Base-by-base conservation (phyloP, 2,329 filamentous ascomycete genomes). In the Hypoxylon sp. region DNA sequence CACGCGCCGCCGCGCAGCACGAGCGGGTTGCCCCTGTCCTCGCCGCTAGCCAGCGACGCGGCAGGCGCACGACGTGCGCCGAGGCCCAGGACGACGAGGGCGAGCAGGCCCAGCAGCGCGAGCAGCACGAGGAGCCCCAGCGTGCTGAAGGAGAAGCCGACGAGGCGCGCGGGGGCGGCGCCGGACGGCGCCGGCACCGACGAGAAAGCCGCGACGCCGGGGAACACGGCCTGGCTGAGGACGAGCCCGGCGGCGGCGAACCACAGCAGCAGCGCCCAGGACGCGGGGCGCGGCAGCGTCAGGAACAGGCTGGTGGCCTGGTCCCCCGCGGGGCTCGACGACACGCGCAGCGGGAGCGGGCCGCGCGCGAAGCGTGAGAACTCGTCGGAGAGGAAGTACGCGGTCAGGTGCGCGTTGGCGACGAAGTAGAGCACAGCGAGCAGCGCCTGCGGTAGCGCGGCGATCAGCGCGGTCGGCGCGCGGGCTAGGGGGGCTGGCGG, bases 371-470 rank as follows among this genome's bases (percentile, higher is more conserved):
- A 82, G 48, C 75, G 75, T 2, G 78, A 74, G 41, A 80, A 72
- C 67, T 84, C 82, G 69, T 81, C 77, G 1, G 79, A 81, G 33
- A 83, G 72, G 66, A 75, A 81, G 69, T 78, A 81, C 2, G 75
- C 70, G 2, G 79, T 79, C 11, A 84, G 68, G 18, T 82, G 74
- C 3, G 76, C 70, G 71, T 84, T 82, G 42, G 72, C 72, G 9
- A 75, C 66, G 26, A 84, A 69, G 68, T 83, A 84, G 7, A 84
- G 73, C 10, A 73, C 52, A 4, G 74, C 78, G 11, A 83, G 70
- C 17, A 82, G 75, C 3, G 83, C 68, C 8, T 84, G 82, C 1
- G 82, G 81, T 9, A 82, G 66, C 20, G 76, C 73, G 9, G 76
- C 71, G n/a, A 83, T 46, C 24, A 83, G 60, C 3, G 57, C 66